phyloP scores from a whole-genome alignment of 257 asterid species.

The Rehmannia glutinosa region DNA sequence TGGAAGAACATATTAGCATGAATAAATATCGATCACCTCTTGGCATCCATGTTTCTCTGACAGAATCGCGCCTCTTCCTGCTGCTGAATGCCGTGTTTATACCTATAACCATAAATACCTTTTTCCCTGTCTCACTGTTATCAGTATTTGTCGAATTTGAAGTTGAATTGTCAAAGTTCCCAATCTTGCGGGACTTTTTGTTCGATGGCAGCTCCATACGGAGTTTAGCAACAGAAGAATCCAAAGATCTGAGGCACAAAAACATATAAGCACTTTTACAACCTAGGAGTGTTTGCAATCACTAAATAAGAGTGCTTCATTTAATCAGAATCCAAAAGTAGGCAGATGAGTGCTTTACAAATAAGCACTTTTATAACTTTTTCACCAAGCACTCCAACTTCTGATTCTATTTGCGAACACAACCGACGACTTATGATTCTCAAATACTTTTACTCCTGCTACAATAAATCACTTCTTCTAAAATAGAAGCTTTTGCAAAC shows the following conservation, averaged over 20 bases:
- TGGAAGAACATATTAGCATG: neutral
- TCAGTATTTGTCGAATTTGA: neutral
- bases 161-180: conserved; percentile 25
- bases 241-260: conserved; percentile 36
- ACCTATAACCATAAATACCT: conserved; percentile 66
- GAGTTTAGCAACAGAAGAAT: conserved; percentile 46
- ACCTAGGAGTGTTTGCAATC: no score
- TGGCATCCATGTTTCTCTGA: conserved; percentile 91
- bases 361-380: no score
- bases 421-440: no score
- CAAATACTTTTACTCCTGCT: no score
- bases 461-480: no score
- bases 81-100: conserved; percentile 83
- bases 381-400: no score
- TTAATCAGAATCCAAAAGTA: no score
- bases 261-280: no score
- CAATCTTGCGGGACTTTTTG: conserved; percentile 24
- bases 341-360: no score
- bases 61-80: conserved; percentile 80
- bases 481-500: no score
- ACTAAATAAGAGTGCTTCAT: neutral
- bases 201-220: conserved; percentile 53
- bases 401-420: no score
- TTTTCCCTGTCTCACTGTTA: conserved; percentile 19
- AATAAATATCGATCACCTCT: conserved; percentile 37